Conservation (phyloP, 257 asterid species). For the Eustoma russellianum region DNA sequence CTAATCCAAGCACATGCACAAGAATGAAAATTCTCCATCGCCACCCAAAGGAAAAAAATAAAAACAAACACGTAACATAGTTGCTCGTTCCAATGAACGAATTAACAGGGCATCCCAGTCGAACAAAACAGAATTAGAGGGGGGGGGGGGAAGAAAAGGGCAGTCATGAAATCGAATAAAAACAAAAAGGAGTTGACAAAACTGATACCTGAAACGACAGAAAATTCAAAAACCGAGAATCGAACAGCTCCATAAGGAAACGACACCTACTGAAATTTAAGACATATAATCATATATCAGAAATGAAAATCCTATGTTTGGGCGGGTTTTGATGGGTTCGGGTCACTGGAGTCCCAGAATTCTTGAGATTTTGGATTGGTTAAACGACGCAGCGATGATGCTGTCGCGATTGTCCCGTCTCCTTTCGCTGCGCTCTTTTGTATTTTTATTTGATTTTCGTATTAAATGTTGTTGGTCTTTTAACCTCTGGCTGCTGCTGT, state of each 20-base stretch:
- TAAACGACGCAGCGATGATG: slow-evolving; percentile 24
- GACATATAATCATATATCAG: slow-evolving; percentile 9
- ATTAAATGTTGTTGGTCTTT: slow-evolving; percentile 12
- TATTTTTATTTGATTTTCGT: background rate
- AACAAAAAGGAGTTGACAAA: slow-evolving; percentile 8
- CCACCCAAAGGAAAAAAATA: background rate
- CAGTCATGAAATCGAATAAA: background rate
- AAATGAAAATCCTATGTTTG: slow-evolving; percentile 1
- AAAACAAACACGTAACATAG: background rate
- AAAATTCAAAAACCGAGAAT: slow-evolving; percentile 20
- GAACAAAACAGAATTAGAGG: background rate
- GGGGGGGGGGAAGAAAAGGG: too few relatives aligned
- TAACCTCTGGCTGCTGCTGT: slow-evolving; percentile 23
- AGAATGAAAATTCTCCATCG: slow-evolving; percentile 1
- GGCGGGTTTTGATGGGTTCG: slow-evolving; percentile 20
- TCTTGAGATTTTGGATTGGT: slow-evolving; percentile 8
- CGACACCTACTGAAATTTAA: slow-evolving; percentile 1
- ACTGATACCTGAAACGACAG: slow-evolving; percentile 29
- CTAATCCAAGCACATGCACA: slow-evolving; percentile 11
- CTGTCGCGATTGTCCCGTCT: too few relatives aligned
- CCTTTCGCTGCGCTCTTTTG: background rate
- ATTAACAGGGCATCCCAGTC: background rate
- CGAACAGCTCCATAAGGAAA: slow-evolving; percentile 30
- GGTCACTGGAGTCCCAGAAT: slow-evolving; percentile 33
- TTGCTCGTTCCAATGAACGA: background rate